phyloP scores from a whole-genome alignment of 768 basidiomycete species.

The Suillus decipiens region DNA sequence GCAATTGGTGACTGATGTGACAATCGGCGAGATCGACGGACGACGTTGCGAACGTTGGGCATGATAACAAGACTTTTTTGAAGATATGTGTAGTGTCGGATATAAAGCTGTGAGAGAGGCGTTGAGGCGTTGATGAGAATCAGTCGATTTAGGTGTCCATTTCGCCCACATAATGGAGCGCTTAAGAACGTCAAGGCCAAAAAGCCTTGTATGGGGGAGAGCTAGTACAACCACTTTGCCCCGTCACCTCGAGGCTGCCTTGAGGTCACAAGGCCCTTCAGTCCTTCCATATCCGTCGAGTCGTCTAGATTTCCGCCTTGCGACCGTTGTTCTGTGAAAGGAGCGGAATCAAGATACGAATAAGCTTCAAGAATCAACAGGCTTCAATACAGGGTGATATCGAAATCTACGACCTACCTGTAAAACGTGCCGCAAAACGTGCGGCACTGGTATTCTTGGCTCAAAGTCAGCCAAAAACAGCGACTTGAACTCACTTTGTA shows the following conservation, averaged over 20 bases:
- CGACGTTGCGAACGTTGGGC: slow-evolving; percentile 31
- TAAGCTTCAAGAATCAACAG: slow-evolving; percentile 1
- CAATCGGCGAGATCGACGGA: slow-evolving; percentile 46
- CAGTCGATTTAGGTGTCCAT: slow-evolving; percentile 13
- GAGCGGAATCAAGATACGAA: slow-evolving; percentile 1
- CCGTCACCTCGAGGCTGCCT: slow-evolving; percentile 43
- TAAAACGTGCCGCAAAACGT: background rate
- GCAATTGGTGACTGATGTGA: slow-evolving; percentile 41
- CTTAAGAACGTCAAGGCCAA: slow-evolving; percentile 33
- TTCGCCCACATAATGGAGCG: slow-evolving; percentile 17
- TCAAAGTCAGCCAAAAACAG: background rate
- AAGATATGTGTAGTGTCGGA: slow-evolving; percentile 10
- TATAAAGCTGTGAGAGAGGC: slow-evolving; percentile 7
- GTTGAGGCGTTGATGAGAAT: slow-evolving; percentile 18
- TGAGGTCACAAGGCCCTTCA: slow-evolving; percentile 31
- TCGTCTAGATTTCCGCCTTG: slow-evolving; percentile 26
- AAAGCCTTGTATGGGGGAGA: slow-evolving; percentile 19
- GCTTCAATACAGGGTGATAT: background rate
- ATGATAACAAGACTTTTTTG: slow-evolving; percentile 22
- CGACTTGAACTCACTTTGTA: background rate
- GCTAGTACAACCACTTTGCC: slow-evolving; percentile 33
- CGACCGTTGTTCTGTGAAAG: slow-evolving; percentile 13
- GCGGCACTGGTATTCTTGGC: background rate
- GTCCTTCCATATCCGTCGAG: slow-evolving; percentile 27
- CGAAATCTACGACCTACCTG: background rate